These are phyloP conservation scores for Russula sp. DNA, from an alignment of 768 basidiomycete species.

Conservation along the genomic window DNA sequence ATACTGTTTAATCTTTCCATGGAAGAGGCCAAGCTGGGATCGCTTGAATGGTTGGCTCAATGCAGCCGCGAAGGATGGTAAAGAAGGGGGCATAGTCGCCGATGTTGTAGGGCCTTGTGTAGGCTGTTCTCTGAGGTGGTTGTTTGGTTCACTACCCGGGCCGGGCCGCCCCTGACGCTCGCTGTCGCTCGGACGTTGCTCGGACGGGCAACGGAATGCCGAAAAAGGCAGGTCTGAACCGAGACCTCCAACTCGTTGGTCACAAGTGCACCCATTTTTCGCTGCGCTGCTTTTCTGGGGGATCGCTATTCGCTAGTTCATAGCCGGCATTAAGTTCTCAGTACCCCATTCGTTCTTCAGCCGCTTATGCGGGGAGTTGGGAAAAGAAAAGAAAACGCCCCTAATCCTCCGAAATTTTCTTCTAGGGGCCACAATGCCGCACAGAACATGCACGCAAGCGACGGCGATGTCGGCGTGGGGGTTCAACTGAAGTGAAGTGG, in stretches of 20 bases:
- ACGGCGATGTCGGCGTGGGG: neutral
- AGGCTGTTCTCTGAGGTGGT: neutral
- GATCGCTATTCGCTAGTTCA: neutral
- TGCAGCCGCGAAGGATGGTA: constrained; percentile 26
- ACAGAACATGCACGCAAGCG: neutral
- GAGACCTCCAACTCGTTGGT: neutral
- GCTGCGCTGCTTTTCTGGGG: neutral
- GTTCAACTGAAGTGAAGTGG: neutral
- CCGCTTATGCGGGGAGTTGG: neutral
- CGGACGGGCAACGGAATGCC: constrained; percentile 1
- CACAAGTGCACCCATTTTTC: constrained; percentile 3
- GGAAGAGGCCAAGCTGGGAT: constrained; percentile 73
- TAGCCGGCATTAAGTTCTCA: constrained; percentile 13
- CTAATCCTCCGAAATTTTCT: constrained; percentile 3
- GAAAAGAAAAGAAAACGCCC: neutral
- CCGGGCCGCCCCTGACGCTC: neutral
- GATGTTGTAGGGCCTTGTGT: neutral
- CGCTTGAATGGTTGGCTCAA: constrained; percentile 75
- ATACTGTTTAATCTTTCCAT: constrained; percentile 70
- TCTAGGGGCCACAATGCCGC: neutral
- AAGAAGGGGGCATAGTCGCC: constrained; percentile 33
- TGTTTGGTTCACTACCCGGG: neutral
- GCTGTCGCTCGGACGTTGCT: neutral
- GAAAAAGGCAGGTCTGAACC: constrained; percentile 16
- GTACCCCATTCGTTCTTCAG: neutral